Evolutionary conservation across 108 stramenopile genomes (phyloP).

Genomic region (Chaetoceros tenuissimus): DNA sequence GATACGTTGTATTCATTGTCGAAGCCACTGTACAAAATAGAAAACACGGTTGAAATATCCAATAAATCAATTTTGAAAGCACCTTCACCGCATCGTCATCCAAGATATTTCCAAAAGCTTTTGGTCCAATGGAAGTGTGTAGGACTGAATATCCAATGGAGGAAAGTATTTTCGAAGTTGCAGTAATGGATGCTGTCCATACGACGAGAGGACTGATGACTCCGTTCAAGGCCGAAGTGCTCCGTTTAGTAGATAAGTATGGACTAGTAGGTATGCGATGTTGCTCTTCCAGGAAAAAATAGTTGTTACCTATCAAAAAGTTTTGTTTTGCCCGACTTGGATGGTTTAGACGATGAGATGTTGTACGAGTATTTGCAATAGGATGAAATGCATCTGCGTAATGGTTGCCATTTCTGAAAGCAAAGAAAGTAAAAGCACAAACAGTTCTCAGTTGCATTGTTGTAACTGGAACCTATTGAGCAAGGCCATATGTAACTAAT

Average conservation of each 20-base stretch:
- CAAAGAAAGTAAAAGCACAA: no score
- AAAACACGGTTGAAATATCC: conserved; percentile 13
- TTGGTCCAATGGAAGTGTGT: background rate
- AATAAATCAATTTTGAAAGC: conserved; percentile 6
- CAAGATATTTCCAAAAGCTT: background rate
- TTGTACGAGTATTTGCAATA: no score
- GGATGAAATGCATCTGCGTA: no score
- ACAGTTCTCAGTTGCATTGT: no score
- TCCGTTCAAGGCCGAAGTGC: background rate
- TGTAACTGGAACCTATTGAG: no score
- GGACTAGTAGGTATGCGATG: no score
- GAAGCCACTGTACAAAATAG: conserved; percentile 2
- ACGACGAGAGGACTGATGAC: background rate
- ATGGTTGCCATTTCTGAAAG: no score
- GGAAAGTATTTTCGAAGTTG: conserved; percentile 2
- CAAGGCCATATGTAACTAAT: no score
- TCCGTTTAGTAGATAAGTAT: background rate
- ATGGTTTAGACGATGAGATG: no score
- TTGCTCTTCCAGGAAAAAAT: no score
- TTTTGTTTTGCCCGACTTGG: no score
- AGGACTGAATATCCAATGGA: background rate
- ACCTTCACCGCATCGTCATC: conserved; percentile 1
- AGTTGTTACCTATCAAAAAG: no score
- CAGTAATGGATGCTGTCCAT: background rate
- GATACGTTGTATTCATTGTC: background rate